Conservation (phyloP, 1,284 basidiomycete species). For the Apiotrichum porosum region DNA sequence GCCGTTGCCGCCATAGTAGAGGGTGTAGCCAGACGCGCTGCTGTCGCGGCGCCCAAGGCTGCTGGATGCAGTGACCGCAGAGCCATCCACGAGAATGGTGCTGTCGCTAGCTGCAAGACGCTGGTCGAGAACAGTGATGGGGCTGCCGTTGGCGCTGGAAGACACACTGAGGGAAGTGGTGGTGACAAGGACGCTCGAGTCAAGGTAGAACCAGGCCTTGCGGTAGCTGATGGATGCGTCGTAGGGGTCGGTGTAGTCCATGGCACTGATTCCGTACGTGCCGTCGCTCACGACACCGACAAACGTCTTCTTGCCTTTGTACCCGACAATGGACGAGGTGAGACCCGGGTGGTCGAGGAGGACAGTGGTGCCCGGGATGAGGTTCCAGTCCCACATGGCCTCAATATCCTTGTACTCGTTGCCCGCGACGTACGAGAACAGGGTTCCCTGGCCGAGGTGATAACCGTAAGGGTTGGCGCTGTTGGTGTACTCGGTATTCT, state of each 20-base stretch:
- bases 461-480: conserved; percentile 59
- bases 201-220: conserved; percentile 68
- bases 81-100: conserved; percentile 51
- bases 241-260: conserved; percentile 54
- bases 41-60: not conserved
- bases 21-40: conserved; percentile 16
- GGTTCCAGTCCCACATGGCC: conserved; percentile 66
- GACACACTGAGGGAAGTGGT: conserved; percentile 50
- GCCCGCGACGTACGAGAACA: conserved; percentile 61
- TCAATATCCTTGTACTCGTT: conserved; percentile 65
- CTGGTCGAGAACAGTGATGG: conserved; percentile 63
- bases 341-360: conserved; percentile 55
- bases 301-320: conserved; percentile 55
- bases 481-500: conserved; percentile 63
- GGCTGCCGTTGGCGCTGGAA: conserved; percentile 39
- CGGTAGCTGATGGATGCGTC: conserved; percentile 59
- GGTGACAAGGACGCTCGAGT: conserved; percentile 60
- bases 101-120: conserved; percentile 45
- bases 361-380: conserved; percentile 65
- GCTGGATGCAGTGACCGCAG: not conserved
- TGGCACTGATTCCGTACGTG: conserved; percentile 55
- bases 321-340: conserved; percentile 48
- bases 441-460: conserved; percentile 61
- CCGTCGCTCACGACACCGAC: conserved; percentile 63
- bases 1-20: conserved; percentile 32